Evolutionary conservation across 2,329 filamentous ascomycete species (phyloP).

Genomic region (Neopestalotiopsis sp.): DNA sequence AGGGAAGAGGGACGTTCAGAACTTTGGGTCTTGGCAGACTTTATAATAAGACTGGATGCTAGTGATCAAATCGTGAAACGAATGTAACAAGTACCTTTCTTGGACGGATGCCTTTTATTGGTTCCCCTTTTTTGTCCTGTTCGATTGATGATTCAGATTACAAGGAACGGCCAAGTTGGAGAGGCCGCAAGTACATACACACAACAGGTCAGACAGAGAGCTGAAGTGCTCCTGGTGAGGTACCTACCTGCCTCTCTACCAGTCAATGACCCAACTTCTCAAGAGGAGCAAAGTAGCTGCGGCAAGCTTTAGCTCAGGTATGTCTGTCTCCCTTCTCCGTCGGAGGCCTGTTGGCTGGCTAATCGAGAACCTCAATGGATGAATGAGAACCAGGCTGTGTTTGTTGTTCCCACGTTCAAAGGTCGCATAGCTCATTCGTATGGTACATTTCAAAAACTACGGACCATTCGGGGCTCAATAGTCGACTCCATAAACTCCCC

Average conservation of each 20-base stretch:
- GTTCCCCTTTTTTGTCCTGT: neutral
- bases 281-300: neutral
- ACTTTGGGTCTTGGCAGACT: neutral
- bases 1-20: neutral
- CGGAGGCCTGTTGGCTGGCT: neutral
- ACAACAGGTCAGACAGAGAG: neutral
- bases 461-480: neutral
- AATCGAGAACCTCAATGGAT: neutral
- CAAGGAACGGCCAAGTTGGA: neutral
- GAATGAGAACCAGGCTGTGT: neutral
- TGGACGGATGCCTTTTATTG: neutral
- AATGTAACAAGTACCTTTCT: too few species aligned
- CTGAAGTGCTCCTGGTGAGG: neutral
- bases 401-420: neutral
- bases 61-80: too few species aligned
- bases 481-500: neutral
- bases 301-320: neutral
- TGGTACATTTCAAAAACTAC: neutral
- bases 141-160: slow-evolving; percentile 2
- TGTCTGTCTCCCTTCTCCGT: neutral
- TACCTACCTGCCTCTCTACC: neutral
- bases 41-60: neutral
- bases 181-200: neutral
- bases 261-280: neutral
- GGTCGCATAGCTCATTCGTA: neutral